Base-by-base conservation (phyloP, 768 basidiomycete genomes). In the Suillus fuscotomentosus region DNA sequence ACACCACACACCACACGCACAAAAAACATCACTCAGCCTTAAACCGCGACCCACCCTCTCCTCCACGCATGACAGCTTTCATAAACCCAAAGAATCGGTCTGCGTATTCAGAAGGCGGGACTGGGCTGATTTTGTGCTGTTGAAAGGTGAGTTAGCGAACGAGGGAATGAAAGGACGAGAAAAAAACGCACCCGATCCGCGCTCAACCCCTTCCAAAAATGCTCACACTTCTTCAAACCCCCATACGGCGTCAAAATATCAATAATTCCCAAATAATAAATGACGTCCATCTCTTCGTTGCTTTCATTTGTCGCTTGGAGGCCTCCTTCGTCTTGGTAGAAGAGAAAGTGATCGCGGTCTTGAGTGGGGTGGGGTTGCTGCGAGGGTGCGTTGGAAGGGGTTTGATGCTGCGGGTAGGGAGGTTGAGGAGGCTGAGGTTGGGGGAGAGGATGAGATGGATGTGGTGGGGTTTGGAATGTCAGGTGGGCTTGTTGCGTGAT, bases 311-410 rank as follows among this genome's bases (percentile, higher is more conserved):
- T 97, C 42, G 95, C 94, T 39, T 91, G 84, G 51, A 97, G 73
- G 0, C 97, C 97, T 14, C 95, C 95, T 70, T 99, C 97, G 72
- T 99, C 96, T 70, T 96, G 94, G 73, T 97, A 98, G 77, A 99
- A 99, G 34, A 98, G 76, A 73, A 97, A 94, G 64, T 92, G 86
- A 31, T 84, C 76, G 41, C 85, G 76, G 41, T 76, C 76, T 59
- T 59, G 57, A 17, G 57, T 59, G 3, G 41, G 57, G 17, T 59
- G 24, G 39, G 56, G 39, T 24, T 57, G 60, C 3, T 57, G 43
- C 11, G 43, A 31, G 31, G 59, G n/a, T 54, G 17, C 20, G n/a
- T 45, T 5, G 11, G 53, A 20, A 34, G 53, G 53, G 9, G 53
- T 9, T 31, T 53, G 31, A 5, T 53, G 50, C 3, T 27, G 48